These are phyloP conservation scores for Fusarium devonianum DNA, from an alignment of 2,329 filamentous ascomycete genomes.

Conservation along the genomic window DNA sequence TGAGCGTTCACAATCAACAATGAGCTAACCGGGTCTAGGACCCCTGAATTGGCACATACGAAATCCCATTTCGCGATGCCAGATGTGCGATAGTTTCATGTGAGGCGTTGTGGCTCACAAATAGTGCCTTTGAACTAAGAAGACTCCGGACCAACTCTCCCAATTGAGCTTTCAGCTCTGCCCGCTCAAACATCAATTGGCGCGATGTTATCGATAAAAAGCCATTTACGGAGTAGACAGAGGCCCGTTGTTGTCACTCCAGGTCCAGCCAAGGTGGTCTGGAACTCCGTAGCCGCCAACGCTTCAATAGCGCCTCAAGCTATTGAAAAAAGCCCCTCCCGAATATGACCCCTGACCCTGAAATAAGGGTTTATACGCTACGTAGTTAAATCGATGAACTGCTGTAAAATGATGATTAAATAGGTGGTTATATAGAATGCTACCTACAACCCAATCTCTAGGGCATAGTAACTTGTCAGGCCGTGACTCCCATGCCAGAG, in stretches of 20 bases:
- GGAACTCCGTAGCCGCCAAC: neutral
- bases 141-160: neutral
- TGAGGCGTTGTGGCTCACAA: constrained; percentile 3
- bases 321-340: neutral
- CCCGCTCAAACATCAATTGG: neutral
- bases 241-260: too few species aligned
- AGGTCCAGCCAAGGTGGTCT: too few species aligned
- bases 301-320: constrained; percentile 5
- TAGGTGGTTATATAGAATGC: too few species aligned
- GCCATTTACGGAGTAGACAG: too few species aligned
- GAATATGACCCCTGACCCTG: neutral
- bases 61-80: neutral
- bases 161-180: neutral
- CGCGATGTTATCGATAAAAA: too few species aligned
- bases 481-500: too few species aligned
- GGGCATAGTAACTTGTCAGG: too few species aligned
- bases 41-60: constrained; percentile 3
- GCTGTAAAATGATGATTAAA: too few species aligned
- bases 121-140: constrained; percentile 7
- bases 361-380: neutral
- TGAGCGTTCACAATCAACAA: neutral
- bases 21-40: neutral
- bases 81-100: constrained; percentile 3
- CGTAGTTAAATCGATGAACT: too few species aligned
- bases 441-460: too few species aligned